Evolutionary conservation across 192 early-diverging fungal species (phyloP).

Genomic region (Backusella macrospora): DNA sequence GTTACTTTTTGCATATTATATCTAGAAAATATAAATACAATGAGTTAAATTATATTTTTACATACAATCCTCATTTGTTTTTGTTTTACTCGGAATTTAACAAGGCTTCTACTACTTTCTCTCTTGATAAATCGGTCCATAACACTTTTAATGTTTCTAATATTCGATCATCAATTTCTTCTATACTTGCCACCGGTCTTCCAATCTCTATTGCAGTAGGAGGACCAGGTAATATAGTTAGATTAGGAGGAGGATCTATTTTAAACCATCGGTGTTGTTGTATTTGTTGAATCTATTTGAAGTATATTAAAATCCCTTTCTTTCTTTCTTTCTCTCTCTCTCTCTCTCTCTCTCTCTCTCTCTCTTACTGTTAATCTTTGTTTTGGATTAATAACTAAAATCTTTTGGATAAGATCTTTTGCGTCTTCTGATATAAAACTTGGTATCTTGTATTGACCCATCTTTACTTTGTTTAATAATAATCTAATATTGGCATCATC

Average conservation of each 20-base stretch:
- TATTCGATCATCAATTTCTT: constrained; percentile 39
- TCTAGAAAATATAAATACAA: not conserved
- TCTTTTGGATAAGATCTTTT: constrained; percentile 42
- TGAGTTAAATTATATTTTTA: too few species aligned
- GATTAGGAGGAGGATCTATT: constrained; percentile 18
- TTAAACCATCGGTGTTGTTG: constrained; percentile 65
- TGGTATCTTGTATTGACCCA: constrained; percentile 46
- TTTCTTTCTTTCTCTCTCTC: too few species aligned
- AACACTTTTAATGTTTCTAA: constrained; percentile 33
- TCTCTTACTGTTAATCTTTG: constrained; percentile 50
- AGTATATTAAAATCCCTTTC: too few species aligned
- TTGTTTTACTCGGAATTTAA: constrained; percentile 34
- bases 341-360: too few species aligned
- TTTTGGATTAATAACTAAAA: constrained; percentile 42
- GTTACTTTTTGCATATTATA: constrained; percentile 46
- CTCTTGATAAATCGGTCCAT: constrained; percentile 33
- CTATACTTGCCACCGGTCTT: constrained; percentile 11
- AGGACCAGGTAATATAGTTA: constrained; percentile 28
- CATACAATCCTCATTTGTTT: too few species aligned
- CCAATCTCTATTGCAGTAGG: constrained; percentile 28
- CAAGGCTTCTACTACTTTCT: constrained; percentile 30
- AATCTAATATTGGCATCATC: constrained; percentile 73
- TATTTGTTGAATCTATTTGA: constrained; percentile 61
- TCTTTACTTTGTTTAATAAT: constrained; percentile 58
- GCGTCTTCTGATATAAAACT: constrained; percentile 37